Evolutionary conservation across 2,329 filamentous ascomycete species (phyloP).

Genomic region (Diaporthe capsici): DNA sequence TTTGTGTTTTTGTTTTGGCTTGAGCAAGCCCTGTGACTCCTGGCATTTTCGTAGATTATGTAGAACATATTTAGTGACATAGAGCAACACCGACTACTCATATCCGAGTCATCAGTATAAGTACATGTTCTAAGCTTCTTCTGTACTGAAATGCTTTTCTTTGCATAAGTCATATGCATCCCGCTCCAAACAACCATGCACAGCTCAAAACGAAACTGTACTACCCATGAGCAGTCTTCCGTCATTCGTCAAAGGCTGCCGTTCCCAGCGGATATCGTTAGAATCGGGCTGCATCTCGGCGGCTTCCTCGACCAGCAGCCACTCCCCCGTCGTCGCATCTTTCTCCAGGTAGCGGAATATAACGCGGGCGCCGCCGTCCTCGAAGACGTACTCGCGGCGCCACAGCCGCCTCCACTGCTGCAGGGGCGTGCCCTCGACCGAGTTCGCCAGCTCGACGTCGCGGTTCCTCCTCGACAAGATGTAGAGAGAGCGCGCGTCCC

Average conservation of each 20-base stretch:
- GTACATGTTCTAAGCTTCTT: neutral
- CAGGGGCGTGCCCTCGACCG: conserved; percentile 37
- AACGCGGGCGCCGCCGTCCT: conserved; percentile 51
- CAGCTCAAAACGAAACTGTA: neutral
- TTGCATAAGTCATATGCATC: no score
- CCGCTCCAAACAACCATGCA: no score
- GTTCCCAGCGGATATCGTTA: conserved; percentile 33
- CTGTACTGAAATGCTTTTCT: neutral
- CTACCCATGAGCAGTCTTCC: conserved; percentile 10
- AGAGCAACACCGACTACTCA: neutral
- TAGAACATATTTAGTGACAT: neutral
- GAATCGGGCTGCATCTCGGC: conserved; percentile 38
- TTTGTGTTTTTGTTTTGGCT: neutral
- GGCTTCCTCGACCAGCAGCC: conserved; percentile 44
- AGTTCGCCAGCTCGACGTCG: conserved; percentile 20
- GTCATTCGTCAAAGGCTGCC: conserved; percentile 14
- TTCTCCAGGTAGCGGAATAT: conserved; percentile 51
- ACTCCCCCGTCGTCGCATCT: conserved; percentile 38
- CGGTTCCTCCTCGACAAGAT: neutral
- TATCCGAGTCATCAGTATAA: neutral
- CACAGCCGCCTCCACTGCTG: conserved; percentile 49
- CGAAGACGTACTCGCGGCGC: conserved; percentile 53
- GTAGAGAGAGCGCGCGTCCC: conserved; percentile 15
- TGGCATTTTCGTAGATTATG: neutral
- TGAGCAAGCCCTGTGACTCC: neutral